Base-by-base conservation (phyloP, 2,329 filamentous ascomycete species). In the Aspergillus sp. region DNA sequence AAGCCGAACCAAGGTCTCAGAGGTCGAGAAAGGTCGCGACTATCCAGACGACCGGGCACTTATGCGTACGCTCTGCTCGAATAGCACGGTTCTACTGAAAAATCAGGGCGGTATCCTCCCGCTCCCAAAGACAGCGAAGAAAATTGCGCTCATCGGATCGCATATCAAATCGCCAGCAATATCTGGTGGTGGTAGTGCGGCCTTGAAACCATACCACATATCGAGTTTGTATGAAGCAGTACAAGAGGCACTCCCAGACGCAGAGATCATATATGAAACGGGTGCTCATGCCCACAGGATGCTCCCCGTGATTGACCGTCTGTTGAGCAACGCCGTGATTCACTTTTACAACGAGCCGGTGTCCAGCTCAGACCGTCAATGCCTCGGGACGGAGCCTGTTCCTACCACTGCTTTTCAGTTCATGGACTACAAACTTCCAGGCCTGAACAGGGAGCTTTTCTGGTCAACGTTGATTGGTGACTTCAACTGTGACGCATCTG, bases 51-150 rank as follows among this genome's bases (percentile, higher is more conserved):
- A 86, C 66, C 72, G 68, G 44, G 78, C 74, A 0, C 74, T 78
- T 15, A 75, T 90, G 66, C 87, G 82, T 0, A 78, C 81, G 88
- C 30, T 87, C 85, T 44, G 81, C 83, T 12, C 86, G 89, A 67
- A 84, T 84, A 15, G 54, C 34, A 85, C 90, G 17, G 88, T 91
- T 1, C 76, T 91, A 9, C 74, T 91, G 24, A 90, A 91, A 74
- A 92, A 92, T 66, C 81, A 89, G 4, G 79, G 81, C 48, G 76
- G 75, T 6, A 68, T 87, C 0, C 76, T 92, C 1, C 89, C 89
- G 0, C 68, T 83, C 12, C 42, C 54, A 41, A 64, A 74, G 38
- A 73, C 69, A 26, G 64, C 64, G 17, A 76, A 78, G 58, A 72
- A 74, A 5, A 71, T 80, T 22, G 78, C 80, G 15, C 71, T 83